These are phyloP conservation scores for Leucocoprinus leucothites DNA, from an alignment of 768 basidiomycete genomes.

Conservation along the genomic window DNA sequence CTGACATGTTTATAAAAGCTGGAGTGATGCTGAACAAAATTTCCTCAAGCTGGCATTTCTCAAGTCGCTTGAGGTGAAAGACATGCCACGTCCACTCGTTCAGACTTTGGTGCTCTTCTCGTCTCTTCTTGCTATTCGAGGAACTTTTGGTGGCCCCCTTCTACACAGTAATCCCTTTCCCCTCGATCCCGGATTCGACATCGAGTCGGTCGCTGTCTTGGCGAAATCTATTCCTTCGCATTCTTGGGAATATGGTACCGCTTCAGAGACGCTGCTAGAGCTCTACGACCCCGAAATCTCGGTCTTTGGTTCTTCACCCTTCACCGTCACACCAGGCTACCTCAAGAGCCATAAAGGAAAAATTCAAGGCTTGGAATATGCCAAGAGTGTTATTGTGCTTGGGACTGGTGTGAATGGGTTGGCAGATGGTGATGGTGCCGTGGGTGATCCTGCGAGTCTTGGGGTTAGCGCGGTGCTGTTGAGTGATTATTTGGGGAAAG, in stretches of 20 bases:
- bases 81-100: neutral
- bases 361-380: conserved; percentile 34
- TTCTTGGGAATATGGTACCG: conserved; percentile 48
- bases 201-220: conserved; percentile 27
- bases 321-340: conserved; percentile 27
- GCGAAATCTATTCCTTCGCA: conserved; percentile 36
- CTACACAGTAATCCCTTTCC: conserved; percentile 15
- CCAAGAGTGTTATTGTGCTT: conserved; percentile 32
- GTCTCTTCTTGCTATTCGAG: neutral
- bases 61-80: too few species aligned
- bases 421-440: conserved; percentile 36
- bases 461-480: conserved; percentile 44
- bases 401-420: conserved; percentile 32
- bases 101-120: neutral
- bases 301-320: conserved; percentile 35
- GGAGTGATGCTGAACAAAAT: too few species aligned
- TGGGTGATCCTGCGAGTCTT: conserved; percentile 45
- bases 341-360: conserved; percentile 7
- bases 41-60: too few species aligned
- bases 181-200: conserved; percentile 35
- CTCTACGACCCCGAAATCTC: conserved; percentile 36
- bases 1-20: too few species aligned
- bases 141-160: neutral
- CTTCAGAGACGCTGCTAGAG: conserved; percentile 40
- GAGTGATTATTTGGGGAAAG: conserved; percentile 27